phyloP scores from a whole-genome alignment of 345 rosid genomes.

The Gossypioides kirkii region DNA sequence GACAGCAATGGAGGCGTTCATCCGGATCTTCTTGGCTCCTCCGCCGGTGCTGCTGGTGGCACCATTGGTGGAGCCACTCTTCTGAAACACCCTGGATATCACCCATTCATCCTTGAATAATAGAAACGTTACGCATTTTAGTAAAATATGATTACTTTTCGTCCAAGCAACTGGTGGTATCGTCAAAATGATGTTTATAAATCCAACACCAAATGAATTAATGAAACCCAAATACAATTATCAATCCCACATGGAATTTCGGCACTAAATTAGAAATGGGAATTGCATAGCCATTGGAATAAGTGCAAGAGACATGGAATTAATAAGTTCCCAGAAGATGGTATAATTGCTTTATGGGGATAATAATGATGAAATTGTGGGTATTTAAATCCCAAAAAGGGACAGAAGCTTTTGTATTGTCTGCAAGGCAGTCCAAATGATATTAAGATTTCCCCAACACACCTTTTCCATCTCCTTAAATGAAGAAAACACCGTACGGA shows the following conservation, averaged over 20 bases:
- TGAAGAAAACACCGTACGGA: neutral
- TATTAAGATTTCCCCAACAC: constrained; percentile 3
- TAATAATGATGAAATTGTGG: constrained; percentile 1
- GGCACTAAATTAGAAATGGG: neutral
- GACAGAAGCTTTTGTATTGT: neutral
- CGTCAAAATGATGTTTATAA: too few relatives aligned
- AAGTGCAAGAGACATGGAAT: neutral
- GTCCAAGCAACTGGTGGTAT: too few relatives aligned
- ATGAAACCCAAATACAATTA: too few relatives aligned
- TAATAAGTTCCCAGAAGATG: neutral
- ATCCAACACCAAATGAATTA: too few relatives aligned
- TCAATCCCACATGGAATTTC: neutral
- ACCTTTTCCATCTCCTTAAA: constrained; percentile 5
- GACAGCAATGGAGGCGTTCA: constrained; percentile 23
- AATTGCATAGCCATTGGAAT: neutral
- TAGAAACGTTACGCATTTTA: neutral
- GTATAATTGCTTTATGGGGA: neutral
- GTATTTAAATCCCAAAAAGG: neutral
- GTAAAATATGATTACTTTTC: too few relatives aligned
- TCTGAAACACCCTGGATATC: constrained; percentile 80
- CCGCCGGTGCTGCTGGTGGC: constrained; percentile 20
- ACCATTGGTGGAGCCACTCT: constrained; percentile 32
- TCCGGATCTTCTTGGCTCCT: constrained; percentile 44
- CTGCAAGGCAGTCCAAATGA: neutral
- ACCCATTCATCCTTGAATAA: constrained; percentile 88